Evolutionary conservation across 164 flowering plant species (phyloP).

Genomic region (Dillenia suffruticosa): DNA sequence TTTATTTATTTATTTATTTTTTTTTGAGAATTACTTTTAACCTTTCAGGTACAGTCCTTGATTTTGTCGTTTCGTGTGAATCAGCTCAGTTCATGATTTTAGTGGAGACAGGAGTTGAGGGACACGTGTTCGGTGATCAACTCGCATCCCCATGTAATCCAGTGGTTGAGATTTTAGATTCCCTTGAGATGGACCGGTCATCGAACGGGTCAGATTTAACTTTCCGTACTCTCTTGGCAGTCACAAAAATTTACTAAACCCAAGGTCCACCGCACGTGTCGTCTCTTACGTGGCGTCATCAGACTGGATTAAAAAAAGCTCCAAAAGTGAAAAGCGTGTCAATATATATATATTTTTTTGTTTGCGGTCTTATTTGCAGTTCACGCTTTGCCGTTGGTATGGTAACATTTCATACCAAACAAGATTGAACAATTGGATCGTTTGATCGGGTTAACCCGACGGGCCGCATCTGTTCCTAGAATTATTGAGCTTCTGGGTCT

Average conservation of each 20-base stretch:
- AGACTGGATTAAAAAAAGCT: too few relatives aligned
- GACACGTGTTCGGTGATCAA: constrained; percentile 21
- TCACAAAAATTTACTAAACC: neutral
- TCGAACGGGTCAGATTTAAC: constrained; percentile 5
- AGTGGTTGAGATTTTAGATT: constrained; percentile 11
- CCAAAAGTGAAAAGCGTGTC: too few relatives aligned
- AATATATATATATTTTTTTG: too few relatives aligned
- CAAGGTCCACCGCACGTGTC: constrained; percentile 10
- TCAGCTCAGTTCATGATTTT: constrained; percentile 24
- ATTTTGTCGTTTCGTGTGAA: constrained; percentile 35
- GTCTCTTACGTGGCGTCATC: neutral
- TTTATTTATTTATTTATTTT: constrained; percentile 9
- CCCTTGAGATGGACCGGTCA: constrained; percentile 10
- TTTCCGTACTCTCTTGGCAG: neutral
- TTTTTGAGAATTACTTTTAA: neutral
- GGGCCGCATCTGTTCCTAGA: too few relatives aligned
- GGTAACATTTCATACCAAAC: too few relatives aligned
- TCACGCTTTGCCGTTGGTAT: too few relatives aligned
- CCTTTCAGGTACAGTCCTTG: constrained; percentile 17
- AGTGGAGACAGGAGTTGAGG: neutral
- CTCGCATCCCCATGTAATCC: constrained; percentile 9
- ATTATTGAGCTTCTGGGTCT: too few relatives aligned
- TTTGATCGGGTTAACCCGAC: too few relatives aligned
- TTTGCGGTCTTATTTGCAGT: too few relatives aligned
- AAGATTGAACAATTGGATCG: too few relatives aligned